phyloP scores from a whole-genome alignment of 768 basidiomycete species.

The Leccinum imitatum region DNA sequence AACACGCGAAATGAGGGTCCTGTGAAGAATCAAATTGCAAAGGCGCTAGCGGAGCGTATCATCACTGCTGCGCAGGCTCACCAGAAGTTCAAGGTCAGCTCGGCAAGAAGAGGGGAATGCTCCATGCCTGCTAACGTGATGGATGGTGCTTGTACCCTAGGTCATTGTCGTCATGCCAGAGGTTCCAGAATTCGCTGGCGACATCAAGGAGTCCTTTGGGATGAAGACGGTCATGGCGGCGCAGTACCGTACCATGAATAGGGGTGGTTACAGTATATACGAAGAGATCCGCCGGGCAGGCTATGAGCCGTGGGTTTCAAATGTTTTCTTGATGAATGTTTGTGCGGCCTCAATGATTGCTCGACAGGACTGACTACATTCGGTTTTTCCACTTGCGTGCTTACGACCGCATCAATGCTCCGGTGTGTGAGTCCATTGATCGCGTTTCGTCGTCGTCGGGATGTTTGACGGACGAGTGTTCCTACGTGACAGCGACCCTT shows the following conservation, averaged over 20 bases:
- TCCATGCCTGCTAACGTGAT: neutral
- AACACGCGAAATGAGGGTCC: slow-evolving; percentile 59
- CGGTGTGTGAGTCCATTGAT: slow-evolving; percentile 44
- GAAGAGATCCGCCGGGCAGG: slow-evolving; percentile 77
- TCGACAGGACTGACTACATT: slow-evolving; percentile 72
- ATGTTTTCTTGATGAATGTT: neutral
- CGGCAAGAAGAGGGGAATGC: neutral
- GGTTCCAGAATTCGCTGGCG: slow-evolving; percentile 86
- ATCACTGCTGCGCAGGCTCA: slow-evolving; percentile 71
- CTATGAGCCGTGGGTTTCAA: slow-evolving; percentile 64
- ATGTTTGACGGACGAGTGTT: slow-evolving; percentile 21
- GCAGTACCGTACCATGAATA: slow-evolving; percentile 85
- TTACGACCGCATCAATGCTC: slow-evolving; percentile 89
- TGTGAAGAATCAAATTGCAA: slow-evolving; percentile 81
- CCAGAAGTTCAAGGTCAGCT: slow-evolving; percentile 70
- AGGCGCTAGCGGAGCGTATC: slow-evolving; percentile 82
- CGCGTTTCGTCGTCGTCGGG: slow-evolving; percentile 6
- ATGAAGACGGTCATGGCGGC: slow-evolving; percentile 86
- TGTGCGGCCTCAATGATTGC: neutral
- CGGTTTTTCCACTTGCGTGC: slow-evolving; percentile 90
- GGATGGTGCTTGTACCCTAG: slow-evolving; percentile 35
- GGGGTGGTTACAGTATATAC: slow-evolving; percentile 85
- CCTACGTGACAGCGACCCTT: slow-evolving; percentile 36
- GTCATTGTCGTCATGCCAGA: slow-evolving; percentile 89
- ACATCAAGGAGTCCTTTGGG: slow-evolving; percentile 63